A percentile compares a stretch with the other conserved stretches of the same genome.
These are phyloP conservation scores for Diaporthe australafricana DNA, from an alignment of 2,329 filamentous ascomycete species.

Conservation along the genomic window DNA sequence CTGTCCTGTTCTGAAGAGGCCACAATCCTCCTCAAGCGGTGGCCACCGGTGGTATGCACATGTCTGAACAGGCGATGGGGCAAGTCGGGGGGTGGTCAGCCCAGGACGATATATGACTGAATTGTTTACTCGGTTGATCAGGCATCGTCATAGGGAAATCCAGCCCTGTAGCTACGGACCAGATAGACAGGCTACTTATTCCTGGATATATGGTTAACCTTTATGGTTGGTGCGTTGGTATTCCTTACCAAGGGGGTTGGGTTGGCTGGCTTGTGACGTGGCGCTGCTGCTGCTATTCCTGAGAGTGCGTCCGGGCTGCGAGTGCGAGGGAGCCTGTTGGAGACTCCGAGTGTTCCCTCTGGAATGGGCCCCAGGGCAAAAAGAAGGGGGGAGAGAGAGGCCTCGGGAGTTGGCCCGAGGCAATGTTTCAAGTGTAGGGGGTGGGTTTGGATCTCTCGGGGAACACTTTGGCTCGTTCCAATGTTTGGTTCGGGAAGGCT, in stretches of 20 bases:
- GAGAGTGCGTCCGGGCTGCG: slow-evolving; percentile 4
- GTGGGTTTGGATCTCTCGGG: neutral
- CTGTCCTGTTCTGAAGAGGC: neutral
- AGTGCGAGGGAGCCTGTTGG: neutral
- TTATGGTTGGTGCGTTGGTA: neutral
- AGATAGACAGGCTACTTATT: neutral
- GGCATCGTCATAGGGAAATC: neutral
- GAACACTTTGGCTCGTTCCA: neutral
- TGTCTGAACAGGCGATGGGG: neutral
- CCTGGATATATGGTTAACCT: neutral
- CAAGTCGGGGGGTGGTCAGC: neutral
- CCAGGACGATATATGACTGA: neutral
- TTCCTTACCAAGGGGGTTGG: neutral
- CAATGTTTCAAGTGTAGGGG: slow-evolving; percentile 14
- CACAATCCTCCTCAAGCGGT: slow-evolving; percentile 21
- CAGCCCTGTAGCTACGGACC: too few relatives aligned
- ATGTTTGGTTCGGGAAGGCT: neutral
- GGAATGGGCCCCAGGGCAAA: neutral
- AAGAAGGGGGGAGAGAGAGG: too few relatives aligned
- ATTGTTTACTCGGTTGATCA: neutral
- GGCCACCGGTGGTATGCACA: neutral
- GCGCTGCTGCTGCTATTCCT: neutral
- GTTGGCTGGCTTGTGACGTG: too few relatives aligned
- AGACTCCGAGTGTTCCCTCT: neutral
- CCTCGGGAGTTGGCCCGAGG: slow-evolving; percentile 9